phyloP scores from a whole-genome alignment of 352 stramenopile genomes.

The Pythium sukuiense region DNA sequence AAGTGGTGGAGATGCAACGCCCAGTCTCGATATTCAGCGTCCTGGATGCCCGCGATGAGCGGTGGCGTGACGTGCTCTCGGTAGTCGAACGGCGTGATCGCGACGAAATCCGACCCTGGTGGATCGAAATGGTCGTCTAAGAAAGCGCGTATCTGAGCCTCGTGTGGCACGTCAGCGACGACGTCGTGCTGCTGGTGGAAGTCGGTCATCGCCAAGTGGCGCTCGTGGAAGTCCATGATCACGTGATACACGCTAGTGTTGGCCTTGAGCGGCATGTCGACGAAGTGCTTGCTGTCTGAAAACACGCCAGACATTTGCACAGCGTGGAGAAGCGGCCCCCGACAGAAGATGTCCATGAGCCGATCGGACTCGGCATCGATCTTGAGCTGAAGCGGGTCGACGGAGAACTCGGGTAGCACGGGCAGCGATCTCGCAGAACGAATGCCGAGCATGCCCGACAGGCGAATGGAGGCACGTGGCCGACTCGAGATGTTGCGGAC shows the following conservation, averaged over 20 bases:
- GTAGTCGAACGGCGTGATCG: slow-evolving; percentile 72
- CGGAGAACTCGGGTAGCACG: slow-evolving; percentile 23
- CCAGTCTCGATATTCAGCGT: slow-evolving; percentile 59
- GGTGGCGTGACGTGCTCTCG: slow-evolving; percentile 50
- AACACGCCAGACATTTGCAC: slow-evolving; percentile 81
- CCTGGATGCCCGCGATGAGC: slow-evolving; percentile 52
- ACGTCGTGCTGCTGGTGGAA: slow-evolving; percentile 26
- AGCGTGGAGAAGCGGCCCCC: slow-evolving; percentile 59
- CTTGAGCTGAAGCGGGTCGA: slow-evolving; percentile 27
- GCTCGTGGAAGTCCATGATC: slow-evolving; percentile 65
- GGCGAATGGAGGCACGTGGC: slow-evolving; percentile 1
- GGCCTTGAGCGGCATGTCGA: slow-evolving; percentile 91
- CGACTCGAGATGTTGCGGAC: slow-evolving; percentile 17
- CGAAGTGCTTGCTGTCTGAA: slow-evolving; percentile 91
- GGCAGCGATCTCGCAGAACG: slow-evolving; percentile 8
- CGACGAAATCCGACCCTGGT: slow-evolving; percentile 70
- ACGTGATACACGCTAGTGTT: slow-evolving; percentile 75
- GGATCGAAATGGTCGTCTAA: slow-evolving; percentile 82
- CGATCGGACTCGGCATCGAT: slow-evolving; percentile 51
- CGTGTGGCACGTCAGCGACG: slow-evolving; percentile 27
- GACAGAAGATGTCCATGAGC: slow-evolving; percentile 77
- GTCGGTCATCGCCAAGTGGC: slow-evolving; percentile 53
- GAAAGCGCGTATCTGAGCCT: slow-evolving; percentile 56
- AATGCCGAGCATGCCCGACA: slow-evolving; percentile 1
- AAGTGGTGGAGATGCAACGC: slow-evolving; percentile 68